Conservation (phyloP, 106 monocot species). For the Dioscorea zingiberensis region DNA sequence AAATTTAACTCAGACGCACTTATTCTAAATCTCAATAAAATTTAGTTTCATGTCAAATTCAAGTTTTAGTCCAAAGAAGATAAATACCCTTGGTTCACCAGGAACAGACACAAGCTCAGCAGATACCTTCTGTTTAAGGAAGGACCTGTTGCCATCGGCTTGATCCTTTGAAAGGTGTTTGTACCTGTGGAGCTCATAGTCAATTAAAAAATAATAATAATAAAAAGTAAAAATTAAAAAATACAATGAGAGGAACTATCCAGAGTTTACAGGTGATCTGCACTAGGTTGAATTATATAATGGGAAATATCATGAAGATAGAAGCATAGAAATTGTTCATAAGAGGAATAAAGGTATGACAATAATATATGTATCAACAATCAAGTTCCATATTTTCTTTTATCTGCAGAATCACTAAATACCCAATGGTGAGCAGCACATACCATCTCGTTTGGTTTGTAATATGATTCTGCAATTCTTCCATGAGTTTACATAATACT, state of each 20-base stretch:
- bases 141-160: constrained; percentile 7
- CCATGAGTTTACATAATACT: constrained; percentile 65
- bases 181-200: constrained; percentile 12
- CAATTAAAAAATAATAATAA: too few species aligned
- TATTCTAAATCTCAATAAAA: neutral
- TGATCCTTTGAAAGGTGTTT: constrained; percentile 16
- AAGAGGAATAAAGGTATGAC: too few species aligned
- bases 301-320: too few species aligned
- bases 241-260: too few species aligned
- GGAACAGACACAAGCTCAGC: constrained; percentile 28
- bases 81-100: constrained; percentile 33
- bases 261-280: too few species aligned
- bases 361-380: too few species aligned
- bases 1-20: neutral
- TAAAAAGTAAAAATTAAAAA: too few species aligned
- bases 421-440: too few species aligned
- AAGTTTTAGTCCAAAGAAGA: neutral
- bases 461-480: constrained; percentile 69
- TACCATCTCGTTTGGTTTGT: constrained; percentile 68
- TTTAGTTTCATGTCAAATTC: neutral
- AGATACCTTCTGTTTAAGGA: constrained; percentile 20
- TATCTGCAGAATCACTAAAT: too few species aligned
- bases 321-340: too few species aligned
- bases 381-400: too few species aligned
- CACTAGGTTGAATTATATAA: neutral